Evolutionary conservation across 2,329 filamentous ascomycete genomes (phyloP).

Genomic region (Fusarium sp.): DNA sequence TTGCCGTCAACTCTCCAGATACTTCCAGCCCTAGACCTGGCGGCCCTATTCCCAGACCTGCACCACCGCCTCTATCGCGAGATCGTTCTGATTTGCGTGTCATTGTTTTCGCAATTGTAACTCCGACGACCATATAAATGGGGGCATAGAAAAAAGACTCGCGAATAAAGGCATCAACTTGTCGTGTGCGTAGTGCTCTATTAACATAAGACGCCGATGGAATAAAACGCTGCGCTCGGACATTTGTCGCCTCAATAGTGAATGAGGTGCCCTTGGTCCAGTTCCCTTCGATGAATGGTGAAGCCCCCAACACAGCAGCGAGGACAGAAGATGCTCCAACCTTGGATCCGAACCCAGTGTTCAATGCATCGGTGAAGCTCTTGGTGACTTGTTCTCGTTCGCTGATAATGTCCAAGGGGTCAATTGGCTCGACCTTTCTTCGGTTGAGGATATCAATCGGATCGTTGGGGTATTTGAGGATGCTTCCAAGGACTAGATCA

Average conservation of each 20-base stretch:
- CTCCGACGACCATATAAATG: constrained; percentile 28
- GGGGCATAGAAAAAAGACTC: constrained; percentile 26
- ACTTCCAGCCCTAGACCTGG: constrained; percentile 26
- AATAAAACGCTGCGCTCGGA: constrained; percentile 3
- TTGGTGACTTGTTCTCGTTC: constrained; percentile 32
- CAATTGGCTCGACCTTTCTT: constrained; percentile 11
- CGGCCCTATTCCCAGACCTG: constrained; percentile 22
- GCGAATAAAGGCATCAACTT: constrained; percentile 6
- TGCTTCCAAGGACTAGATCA: constrained; percentile 22
- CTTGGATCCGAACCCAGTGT: constrained; percentile 16
- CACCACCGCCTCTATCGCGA: constrained; percentile 12
- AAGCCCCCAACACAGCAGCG: constrained; percentile 21
- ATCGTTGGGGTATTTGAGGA: constrained; percentile 27
- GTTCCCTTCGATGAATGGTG: constrained; percentile 18
- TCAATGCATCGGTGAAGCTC: constrained; percentile 21
- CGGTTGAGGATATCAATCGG: constrained; percentile 29
- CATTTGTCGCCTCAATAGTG: background rate
- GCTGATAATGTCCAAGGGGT: constrained; percentile 3
- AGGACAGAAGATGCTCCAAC: constrained; percentile 26
- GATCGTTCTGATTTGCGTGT: constrained; percentile 4
- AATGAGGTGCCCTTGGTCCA: background rate
- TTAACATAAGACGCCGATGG: background rate
- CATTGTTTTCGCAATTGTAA: constrained; percentile 20
- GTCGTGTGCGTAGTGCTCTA: background rate
- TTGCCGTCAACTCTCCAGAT: constrained; percentile 21